Conservation (phyloP, 805 yeast genomes). For the Starmerella floricola region DNA sequence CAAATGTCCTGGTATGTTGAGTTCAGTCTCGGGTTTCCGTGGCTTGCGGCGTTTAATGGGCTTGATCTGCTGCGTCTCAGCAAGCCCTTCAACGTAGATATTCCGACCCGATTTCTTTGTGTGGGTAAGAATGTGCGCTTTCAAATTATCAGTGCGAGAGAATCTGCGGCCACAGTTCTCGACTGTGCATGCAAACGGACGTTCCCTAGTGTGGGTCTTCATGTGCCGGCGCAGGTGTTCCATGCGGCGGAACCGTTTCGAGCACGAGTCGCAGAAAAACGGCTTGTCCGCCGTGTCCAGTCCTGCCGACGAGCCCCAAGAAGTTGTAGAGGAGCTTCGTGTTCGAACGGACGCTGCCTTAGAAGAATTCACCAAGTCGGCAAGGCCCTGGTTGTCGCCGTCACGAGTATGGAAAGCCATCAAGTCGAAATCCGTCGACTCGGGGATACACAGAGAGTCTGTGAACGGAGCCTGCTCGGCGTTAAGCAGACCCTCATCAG, state of each 20-base stretch:
- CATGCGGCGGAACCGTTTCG: constrained; percentile 31
- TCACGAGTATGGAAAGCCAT: too few relatives aligned
- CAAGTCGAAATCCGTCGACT: too few relatives aligned
- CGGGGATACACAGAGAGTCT: too few relatives aligned
- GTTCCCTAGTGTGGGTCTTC: constrained; percentile 64
- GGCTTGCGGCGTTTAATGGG: constrained; percentile 17
- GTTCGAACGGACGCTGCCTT: constrained; percentile 1
- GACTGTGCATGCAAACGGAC: constrained; percentile 57
- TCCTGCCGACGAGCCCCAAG: constrained; percentile 1
- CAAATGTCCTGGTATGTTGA: constrained; percentile 1
- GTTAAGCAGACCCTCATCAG: background rate
- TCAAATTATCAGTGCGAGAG: constrained; percentile 64
- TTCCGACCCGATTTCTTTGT: constrained; percentile 34
- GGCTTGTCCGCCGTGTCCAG: constrained; percentile 24
- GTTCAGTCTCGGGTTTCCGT: constrained; percentile 2
- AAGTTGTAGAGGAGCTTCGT: constrained; percentile 8
- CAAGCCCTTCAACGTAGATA: constrained; percentile 31
- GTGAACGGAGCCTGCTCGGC: background rate
- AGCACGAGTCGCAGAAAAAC: constrained; percentile 30
- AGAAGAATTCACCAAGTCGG: background rate
- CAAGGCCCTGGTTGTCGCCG: background rate
- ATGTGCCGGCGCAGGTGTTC: constrained; percentile 43
- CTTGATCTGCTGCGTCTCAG: constrained; percentile 16
- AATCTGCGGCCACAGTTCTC: constrained; percentile 51
- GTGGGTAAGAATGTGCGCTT: constrained; percentile 68